Percentiles rank a stretch among this genome's conserved stretches.
These are phyloP conservation scores for Ceratocystis cubensis DNA, from an alignment of 2,329 filamentous ascomycete genomes.

Conservation along the genomic window DNA sequence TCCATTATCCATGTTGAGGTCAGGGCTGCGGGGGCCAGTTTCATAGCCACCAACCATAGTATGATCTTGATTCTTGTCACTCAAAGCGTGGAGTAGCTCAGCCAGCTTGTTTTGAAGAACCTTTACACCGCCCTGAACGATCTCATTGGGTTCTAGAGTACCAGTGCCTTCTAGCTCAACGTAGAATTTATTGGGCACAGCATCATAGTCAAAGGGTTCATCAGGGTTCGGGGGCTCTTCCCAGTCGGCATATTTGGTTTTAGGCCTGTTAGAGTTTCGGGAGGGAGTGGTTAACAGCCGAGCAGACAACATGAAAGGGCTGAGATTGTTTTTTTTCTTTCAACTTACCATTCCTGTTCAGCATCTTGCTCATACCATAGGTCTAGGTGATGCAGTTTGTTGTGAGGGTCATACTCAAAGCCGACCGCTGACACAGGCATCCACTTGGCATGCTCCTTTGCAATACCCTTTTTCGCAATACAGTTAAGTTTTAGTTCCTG, in stretches of 20 bases:
- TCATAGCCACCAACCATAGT: slow-evolving; percentile 35
- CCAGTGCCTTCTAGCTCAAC: slow-evolving; percentile 85
- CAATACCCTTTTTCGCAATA: slow-evolving; percentile 95
- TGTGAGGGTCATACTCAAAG: slow-evolving; percentile 97
- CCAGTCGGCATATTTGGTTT: slow-evolving; percentile 65
- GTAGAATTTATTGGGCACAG: slow-evolving; percentile 75
- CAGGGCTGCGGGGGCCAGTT: slow-evolving; percentile 54
- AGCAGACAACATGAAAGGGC: background rate
- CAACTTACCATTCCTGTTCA: slow-evolving; percentile 66
- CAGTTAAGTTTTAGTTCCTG: slow-evolving; percentile 86
- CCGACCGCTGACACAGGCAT: slow-evolving; percentile 81
- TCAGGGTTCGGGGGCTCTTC: slow-evolving; percentile 70
- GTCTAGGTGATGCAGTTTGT: slow-evolving; percentile 83
- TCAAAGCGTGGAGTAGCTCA: slow-evolving; percentile 54
- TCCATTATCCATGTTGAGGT: slow-evolving; percentile 46
- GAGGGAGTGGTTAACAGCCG: slow-evolving; percentile 25
- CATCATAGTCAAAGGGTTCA: slow-evolving; percentile 83
- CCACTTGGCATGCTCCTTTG: slow-evolving; percentile 98
- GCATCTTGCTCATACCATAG: slow-evolving; percentile 86
- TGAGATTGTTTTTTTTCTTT: background rate
- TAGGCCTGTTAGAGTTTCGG: slow-evolving; percentile 46
- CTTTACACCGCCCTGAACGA: slow-evolving; percentile 78
- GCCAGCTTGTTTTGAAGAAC: slow-evolving; percentile 86
- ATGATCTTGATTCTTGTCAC: slow-evolving; percentile 37
- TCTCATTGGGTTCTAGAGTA: slow-evolving; percentile 75